Evolutionary conservation across 1,284 basidiomycete genomes (phyloP).

Genomic region (Melampsora americana): DNA sequence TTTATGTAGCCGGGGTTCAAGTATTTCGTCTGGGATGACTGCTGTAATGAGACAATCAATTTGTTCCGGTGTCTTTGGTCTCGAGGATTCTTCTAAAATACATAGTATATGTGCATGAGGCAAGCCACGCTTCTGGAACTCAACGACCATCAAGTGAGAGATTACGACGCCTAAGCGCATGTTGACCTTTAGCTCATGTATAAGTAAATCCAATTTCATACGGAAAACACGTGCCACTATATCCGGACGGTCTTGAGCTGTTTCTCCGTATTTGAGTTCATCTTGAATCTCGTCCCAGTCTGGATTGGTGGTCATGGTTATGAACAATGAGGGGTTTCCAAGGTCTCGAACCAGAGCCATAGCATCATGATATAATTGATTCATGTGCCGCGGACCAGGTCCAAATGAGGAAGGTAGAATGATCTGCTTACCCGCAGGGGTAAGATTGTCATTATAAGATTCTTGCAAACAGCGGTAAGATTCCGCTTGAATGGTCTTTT

Average conservation of each 20-base stretch:
- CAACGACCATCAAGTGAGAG: neutral
- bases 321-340: neutral
- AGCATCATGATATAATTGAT: neutral
- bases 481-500: neutral
- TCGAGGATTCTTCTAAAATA: too few species aligned
- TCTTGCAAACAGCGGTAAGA: neutral
- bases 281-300: neutral
- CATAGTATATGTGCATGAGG: too few species aligned
- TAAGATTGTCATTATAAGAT: conserved; percentile 11
- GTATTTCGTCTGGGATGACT: too few species aligned
- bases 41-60: too few species aligned
- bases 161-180: neutral
- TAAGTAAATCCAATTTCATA: neutral
- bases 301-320: neutral
- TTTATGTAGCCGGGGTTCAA: too few species aligned
- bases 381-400: conserved; percentile 52
- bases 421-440: conserved; percentile 46
- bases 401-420: conserved; percentile 55
- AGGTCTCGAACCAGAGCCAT: neutral
- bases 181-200: neutral
- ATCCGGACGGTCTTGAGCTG: neutral
- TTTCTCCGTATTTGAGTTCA: neutral
- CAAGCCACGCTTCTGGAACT: too few species aligned
- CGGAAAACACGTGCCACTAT: neutral
- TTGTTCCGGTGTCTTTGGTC: too few species aligned